phyloP scores from a whole-genome alignment of 352 stramenopile genomes.

The Poterioochromonas sp. region DNA sequence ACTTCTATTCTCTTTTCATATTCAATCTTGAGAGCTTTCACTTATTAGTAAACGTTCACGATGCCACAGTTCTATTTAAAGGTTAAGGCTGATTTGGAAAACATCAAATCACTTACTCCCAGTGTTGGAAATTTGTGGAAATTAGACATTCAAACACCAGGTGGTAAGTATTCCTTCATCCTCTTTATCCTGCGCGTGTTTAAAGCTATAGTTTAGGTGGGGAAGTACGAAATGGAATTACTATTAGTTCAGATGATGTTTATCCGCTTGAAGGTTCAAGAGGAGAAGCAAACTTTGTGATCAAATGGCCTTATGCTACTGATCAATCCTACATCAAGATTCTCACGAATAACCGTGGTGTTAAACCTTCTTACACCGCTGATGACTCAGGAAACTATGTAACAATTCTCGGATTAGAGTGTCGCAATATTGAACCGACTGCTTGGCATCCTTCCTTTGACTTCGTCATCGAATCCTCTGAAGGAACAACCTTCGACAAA shows the following conservation, averaged over 20 bases:
- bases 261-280: neutral
- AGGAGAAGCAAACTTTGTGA: slow-evolving; percentile 21
- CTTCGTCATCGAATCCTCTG: neutral
- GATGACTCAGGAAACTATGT: slow-evolving; percentile 19
- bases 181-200: neutral
- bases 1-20: too few relatives aligned
- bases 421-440: neutral
- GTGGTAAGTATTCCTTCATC: neutral
- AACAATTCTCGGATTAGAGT: slow-evolving; percentile 22
- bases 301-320: slow-evolving; percentile 18
- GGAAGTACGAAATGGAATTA: slow-evolving; percentile 18
- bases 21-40: too few relatives aligned
- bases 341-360: neutral
- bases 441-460: neutral
- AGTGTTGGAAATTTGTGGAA: slow-evolving; percentile 19
- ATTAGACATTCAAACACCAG: slow-evolving; percentile 24
- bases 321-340: slow-evolving; percentile 33
- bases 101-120: slow-evolving; percentile 4
- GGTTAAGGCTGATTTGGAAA: slow-evolving; percentile 32
- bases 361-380: neutral
- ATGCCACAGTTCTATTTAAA: slow-evolving; percentile 28
- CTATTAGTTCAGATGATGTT: neutral
- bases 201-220: neutral
- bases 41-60: too few relatives aligned
- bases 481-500: slow-evolving; percentile 2